Base-by-base conservation (phyloP, 2,329 filamentous ascomycete species). In the Hypoxylon sp. region DNA sequence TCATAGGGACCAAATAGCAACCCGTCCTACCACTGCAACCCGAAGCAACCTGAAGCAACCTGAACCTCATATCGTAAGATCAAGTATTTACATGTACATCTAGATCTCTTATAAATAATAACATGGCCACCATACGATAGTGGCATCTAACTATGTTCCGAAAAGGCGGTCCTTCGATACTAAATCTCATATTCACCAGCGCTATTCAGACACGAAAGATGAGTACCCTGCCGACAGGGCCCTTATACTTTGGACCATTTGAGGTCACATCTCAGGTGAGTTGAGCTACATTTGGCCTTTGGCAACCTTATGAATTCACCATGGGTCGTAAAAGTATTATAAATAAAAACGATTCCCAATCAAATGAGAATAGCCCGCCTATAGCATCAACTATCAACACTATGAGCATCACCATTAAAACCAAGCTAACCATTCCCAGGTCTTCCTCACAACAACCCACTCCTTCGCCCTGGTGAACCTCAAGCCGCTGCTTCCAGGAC, bases 381-480 rank as follows among this genome's bases (percentile, higher is more conserved):
- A 22, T 22, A 22, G 19, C 19, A 22, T 22, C 19, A 22, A 6
- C 9, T 17, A 31, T 10, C 14, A 53, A 37, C 29, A 31, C 8
- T n/a, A 17, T 14, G 1, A 24, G 13, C 6, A 42, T 29, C 17
- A 46, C 11, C 47, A 13, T 19, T 14, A 44, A 52, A 33, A 26
- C 33, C 10, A 14, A 65, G 47, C 63, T 59, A 52, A 61, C 47
- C 11, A 5, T n/a, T 26, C 31, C 1, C 73, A 98, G 92, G 93
- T 98, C 83, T 98, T 98, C 84, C 88, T 97, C 80, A 85, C 86
- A 72, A 97, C 94, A 1, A 85, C 88, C 0, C 86, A 92, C 75
- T 93, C 91, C 73, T 98, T 94, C 83, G 94, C 93, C 59, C 86
- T 98, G 70, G 94, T 98, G 64, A 99, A 99, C 82, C 89, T 98